These are phyloP conservation scores for Rosa chinensis DNA, from an alignment of 306 rosid species.

Conservation along the genomic window DNA sequence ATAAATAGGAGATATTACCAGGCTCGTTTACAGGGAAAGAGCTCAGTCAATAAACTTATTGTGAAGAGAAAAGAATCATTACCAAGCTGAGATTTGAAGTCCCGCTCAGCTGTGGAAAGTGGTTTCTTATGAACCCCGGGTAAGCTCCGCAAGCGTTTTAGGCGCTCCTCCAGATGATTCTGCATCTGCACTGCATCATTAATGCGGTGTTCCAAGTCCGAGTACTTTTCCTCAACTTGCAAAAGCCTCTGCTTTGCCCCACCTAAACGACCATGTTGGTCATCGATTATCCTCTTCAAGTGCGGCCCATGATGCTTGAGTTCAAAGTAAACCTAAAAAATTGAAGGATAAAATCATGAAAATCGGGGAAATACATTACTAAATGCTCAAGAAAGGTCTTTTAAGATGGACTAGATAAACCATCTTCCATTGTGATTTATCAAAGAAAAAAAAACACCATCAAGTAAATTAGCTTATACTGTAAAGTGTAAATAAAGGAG, in stretches of 20 bases:
- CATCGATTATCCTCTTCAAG: constrained; percentile 69
- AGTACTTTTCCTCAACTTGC: constrained; percentile 61
- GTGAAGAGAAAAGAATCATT: constrained; percentile 30
- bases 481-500: neutral
- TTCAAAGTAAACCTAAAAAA: constrained; percentile 72
- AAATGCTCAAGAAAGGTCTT: constrained; percentile 12
- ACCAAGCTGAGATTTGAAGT: constrained; percentile 88
- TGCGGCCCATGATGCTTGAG: constrained; percentile 86
- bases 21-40: neutral
- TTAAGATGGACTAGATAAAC: neutral
- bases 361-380: constrained; percentile 3
- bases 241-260: constrained; percentile 56
- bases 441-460: neutral
- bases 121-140: constrained; percentile 81
- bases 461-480: neutral
- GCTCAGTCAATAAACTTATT: neutral
- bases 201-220: constrained; percentile 52
- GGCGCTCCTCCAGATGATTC: constrained; percentile 68
- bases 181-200: constrained; percentile 57
- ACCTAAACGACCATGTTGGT: constrained; percentile 64
- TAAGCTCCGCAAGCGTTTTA: constrained; percentile 60
- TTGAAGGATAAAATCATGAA: constrained; percentile 3
- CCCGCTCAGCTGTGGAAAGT: constrained; percentile 79
- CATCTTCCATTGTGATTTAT: neutral
- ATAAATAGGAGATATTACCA: neutral